phyloP scores from a whole-genome alignment of 2,329 filamentous ascomycete genomes.

The Xylariomycetidae sp. region DNA sequence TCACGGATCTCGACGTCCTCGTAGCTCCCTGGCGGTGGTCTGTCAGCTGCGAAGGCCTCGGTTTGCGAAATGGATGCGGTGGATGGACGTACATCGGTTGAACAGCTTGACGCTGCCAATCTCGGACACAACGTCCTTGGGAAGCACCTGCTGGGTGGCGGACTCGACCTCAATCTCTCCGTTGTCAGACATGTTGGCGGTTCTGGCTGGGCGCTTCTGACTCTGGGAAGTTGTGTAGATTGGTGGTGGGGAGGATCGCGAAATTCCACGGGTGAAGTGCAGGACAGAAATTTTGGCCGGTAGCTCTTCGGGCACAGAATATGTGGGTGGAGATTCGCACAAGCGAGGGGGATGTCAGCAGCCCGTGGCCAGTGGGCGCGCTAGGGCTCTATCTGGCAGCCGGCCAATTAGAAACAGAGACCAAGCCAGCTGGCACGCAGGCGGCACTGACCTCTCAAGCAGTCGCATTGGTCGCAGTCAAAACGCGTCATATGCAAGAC shows the following conservation, averaged over 20 bases:
- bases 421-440: too few relatives aligned
- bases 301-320: slow-evolving; percentile 13
- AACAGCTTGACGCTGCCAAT: slow-evolving; percentile 78
- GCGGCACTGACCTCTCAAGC: too few relatives aligned
- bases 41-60: slow-evolving; percentile 6
- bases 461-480: too few relatives aligned
- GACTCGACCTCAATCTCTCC: slow-evolving; percentile 75
- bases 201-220: too few relatives aligned
- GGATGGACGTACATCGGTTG: slow-evolving; percentile 45
- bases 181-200: slow-evolving; percentile 72
- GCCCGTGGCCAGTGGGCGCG: slow-evolving; percentile 16
- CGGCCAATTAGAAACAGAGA: too few relatives aligned
- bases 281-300: slow-evolving; percentile 26
- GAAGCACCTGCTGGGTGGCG: slow-evolving; percentile 59
- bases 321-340: slow-evolving; percentile 13
- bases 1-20: slow-evolving; percentile 99
- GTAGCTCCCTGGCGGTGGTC: slow-evolving; percentile 54
- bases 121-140: slow-evolving; percentile 71
- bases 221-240: slow-evolving; percentile 15
- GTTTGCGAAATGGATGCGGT: slow-evolving; percentile 17
- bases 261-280: slow-evolving; percentile 21
- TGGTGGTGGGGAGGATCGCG: slow-evolving; percentile 27
- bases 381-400: slow-evolving; percentile 13
- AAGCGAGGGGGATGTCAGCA: slow-evolving; percentile 12
- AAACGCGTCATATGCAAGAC: too few relatives aligned